Percentiles rank a stretch among this genome's conserved stretches.
Conservation (phyloP, 2,329 filamentous ascomycete species). For the Apiospora saccharicola region DNA sequence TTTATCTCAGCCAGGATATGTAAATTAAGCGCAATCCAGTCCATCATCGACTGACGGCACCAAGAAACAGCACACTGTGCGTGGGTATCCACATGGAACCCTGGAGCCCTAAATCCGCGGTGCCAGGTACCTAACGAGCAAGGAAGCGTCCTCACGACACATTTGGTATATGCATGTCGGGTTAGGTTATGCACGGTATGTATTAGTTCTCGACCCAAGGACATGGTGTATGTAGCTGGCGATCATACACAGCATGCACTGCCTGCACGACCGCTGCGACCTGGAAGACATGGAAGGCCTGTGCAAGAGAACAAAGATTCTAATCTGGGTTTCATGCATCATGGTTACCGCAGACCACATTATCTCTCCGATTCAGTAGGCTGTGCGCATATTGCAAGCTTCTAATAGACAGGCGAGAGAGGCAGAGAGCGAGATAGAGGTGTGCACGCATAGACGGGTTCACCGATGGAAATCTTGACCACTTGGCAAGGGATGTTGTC, state of each 20-base stretch:
- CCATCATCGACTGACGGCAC: constrained; percentile 10
- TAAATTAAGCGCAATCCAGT: constrained; percentile 18
- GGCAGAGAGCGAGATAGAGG: neutral
- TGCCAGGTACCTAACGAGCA: constrained; percentile 14
- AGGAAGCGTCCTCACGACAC: neutral
- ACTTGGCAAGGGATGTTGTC: constrained; percentile 1
- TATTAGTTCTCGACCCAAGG: constrained; percentile 4
- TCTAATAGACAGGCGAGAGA: neutral
- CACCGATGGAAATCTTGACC: neutral
- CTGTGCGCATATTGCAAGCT: constrained; percentile 8
- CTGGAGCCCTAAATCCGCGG: neutral
- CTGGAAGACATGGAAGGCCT: neutral
- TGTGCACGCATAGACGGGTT: neutral
- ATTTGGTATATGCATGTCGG: neutral
- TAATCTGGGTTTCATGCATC: constrained; percentile 9
- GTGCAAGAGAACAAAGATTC: constrained; percentile 12
- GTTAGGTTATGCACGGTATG: neutral
- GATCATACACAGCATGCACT: constrained; percentile 21
- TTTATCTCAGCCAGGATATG: constrained; percentile 13
- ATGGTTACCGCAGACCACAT: neutral
- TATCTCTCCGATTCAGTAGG: constrained; percentile 20
- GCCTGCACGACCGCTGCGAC: constrained; percentile 10
- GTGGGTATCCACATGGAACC: constrained; percentile 5
- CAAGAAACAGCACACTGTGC: constrained; percentile 12
- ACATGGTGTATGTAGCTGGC: constrained; percentile 4